Percentiles rank a stretch among this genome's conserved stretches.
Evolutionary conservation across 805 yeast genomes (phyloP).

Genomic region (Nakazawaea holstii): DNA sequence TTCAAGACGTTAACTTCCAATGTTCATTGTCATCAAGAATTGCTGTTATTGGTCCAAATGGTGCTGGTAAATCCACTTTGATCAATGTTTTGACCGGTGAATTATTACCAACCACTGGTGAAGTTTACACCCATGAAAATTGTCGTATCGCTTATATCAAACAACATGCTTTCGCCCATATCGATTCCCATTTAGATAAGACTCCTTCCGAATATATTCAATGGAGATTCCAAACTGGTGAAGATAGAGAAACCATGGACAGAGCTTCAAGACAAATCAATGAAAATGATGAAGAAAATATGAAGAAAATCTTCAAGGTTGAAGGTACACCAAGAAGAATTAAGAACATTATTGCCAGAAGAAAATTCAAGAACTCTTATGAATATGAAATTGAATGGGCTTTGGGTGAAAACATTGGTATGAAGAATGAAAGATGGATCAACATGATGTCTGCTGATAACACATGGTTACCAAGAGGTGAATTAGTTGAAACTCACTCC

Average conservation of each 20-base stretch:
- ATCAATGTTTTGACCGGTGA: slow-evolving; percentile 99
- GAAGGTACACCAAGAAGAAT: slow-evolving; percentile 99
- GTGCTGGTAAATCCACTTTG: slow-evolving; percentile 99
- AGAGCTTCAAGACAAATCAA: slow-evolving; percentile 98
- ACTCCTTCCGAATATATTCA: slow-evolving; percentile 99
- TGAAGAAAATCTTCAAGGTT: slow-evolving; percentile 99
- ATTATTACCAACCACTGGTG: slow-evolving; percentile 96
- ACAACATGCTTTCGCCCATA: slow-evolving; percentile 99
- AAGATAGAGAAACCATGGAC: slow-evolving; percentile 99
- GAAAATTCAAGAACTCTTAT: slow-evolving; percentile 99
- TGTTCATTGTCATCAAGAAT: slow-evolving; percentile 98
- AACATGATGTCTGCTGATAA: slow-evolving; percentile 99
- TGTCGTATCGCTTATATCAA: slow-evolving; percentile 99
- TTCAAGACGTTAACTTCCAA: slow-evolving; percentile 90
- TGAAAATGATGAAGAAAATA: slow-evolving; percentile 94
- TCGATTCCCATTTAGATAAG: slow-evolving; percentile 97
- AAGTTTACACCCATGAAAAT: slow-evolving; percentile 99
- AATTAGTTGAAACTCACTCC: slow-evolving; percentile 92
- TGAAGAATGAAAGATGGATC: slow-evolving; percentile 99
- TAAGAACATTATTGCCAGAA: slow-evolving; percentile 88
- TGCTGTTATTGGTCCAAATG: slow-evolving; percentile 99
- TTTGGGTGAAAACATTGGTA: slow-evolving; percentile 98
- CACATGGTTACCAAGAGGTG: slow-evolving; percentile 99
- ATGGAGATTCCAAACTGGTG: slow-evolving; percentile 99
- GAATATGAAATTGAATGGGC: slow-evolving; percentile 98